A percentile compares a stretch with the other conserved stretches of the same genome.
Conservation (phyloP, 192 early-diverging fungal species). For the Podila verticillata region DNA sequence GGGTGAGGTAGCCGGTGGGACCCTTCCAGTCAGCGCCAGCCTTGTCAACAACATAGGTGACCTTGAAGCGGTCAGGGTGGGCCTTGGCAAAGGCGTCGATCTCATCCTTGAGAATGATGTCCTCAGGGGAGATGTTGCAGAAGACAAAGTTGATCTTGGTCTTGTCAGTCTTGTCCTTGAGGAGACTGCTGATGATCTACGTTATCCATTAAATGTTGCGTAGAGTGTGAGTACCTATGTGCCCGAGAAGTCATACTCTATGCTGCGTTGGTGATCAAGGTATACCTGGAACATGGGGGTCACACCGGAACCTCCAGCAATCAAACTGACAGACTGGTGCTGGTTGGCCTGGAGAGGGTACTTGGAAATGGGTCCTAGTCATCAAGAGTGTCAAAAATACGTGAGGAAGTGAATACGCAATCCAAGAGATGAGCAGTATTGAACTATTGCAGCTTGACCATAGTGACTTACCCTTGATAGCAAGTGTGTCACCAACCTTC, state of each 20-base stretch:
- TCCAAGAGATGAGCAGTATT: background rate
- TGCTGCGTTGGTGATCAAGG: background rate
- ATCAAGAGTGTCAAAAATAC: background rate
- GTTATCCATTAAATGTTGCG: background rate
- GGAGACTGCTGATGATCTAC: constrained; percentile 66
- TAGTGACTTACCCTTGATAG: constrained; percentile 63
- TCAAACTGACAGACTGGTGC: constrained; percentile 69
- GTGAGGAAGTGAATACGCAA: background rate
- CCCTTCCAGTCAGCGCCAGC: constrained; percentile 73
- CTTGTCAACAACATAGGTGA: constrained; percentile 74
- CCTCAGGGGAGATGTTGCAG: constrained; percentile 74
- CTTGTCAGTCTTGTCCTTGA: constrained; percentile 70
- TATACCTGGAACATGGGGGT: constrained; percentile 66
- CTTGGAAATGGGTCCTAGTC: constrained; percentile 75
- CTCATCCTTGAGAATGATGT: constrained; percentile 74
- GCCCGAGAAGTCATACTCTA: background rate
- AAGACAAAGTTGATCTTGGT: constrained; percentile 80
- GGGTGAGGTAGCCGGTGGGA: constrained; percentile 78
- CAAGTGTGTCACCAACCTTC: constrained; percentile 78
- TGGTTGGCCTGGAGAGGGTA: constrained; percentile 69
- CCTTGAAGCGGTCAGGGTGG: constrained; percentile 71
- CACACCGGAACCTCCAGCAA: constrained; percentile 83
- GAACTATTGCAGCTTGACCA: background rate
- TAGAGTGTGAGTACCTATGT: constrained; percentile 43
- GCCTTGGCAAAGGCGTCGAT: constrained; percentile 65